Conservation (phyloP, 768 basidiomycete genomes). For the Termitomyces heimii region DNA sequence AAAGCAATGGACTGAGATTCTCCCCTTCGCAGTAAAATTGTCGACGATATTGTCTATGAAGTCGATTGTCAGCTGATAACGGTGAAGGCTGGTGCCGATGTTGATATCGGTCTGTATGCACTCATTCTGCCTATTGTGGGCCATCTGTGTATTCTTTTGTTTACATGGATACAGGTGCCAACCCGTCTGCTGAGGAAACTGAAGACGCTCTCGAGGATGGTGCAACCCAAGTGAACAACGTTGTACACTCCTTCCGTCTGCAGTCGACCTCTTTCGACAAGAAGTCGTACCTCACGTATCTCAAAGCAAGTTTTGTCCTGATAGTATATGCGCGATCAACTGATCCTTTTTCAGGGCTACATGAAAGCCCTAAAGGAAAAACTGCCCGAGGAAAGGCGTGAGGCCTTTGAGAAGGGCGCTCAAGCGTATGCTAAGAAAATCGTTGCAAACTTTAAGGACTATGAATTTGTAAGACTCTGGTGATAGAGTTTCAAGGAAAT, state of each 20-base stretch:
- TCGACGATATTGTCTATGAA: constrained; percentile 81
- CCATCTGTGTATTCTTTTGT: neutral
- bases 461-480: constrained; percentile 68
- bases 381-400: constrained; percentile 54
- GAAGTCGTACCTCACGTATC: constrained; percentile 73
- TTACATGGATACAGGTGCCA: constrained; percentile 56
- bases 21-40: constrained; percentile 49
- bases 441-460: constrained; percentile 86
- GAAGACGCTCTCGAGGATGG: constrained; percentile 82
- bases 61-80: constrained; percentile 73
- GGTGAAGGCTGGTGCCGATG: constrained; percentile 68
- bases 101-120: constrained; percentile 76
- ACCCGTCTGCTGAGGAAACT: constrained; percentile 86
- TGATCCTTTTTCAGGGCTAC: constrained; percentile 57
- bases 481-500: neutral
- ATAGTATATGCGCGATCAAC: neutral
- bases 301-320: constrained; percentile 54
- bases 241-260: constrained; percentile 89
- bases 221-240: constrained; percentile 75
- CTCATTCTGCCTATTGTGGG: neutral
- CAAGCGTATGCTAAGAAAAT: constrained; percentile 80
- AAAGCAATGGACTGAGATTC: constrained; percentile 2
- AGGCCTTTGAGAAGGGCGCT: constrained; percentile 80
- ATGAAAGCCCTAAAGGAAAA: constrained; percentile 86
- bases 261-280: constrained; percentile 82